Percentiles rank a stretch among this genome's conserved stretches.
phyloP scores from a whole-genome alignment of 1,139 yeast genomes.

The Zygosaccharomyces pseudobailii region DNA sequence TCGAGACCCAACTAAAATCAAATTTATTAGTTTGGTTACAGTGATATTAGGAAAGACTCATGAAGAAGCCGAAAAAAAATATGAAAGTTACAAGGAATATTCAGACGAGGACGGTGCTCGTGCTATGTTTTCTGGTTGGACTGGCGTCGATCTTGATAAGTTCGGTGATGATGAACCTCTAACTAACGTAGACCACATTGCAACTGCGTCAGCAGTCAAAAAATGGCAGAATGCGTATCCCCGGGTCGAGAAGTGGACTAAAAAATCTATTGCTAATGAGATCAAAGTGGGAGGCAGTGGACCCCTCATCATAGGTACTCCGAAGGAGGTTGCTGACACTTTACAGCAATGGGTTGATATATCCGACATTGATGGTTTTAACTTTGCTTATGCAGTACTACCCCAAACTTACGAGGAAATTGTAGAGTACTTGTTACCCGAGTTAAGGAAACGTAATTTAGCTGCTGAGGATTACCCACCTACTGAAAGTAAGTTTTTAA shows the following conservation, averaged over 20 bases:
- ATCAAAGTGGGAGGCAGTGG: slow-evolving; percentile 35
- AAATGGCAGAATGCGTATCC: slow-evolving; percentile 22
- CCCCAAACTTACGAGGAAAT: slow-evolving; percentile 38
- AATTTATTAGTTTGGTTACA: slow-evolving; percentile 29
- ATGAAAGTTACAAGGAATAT: slow-evolving; percentile 21
- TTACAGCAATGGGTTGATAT: slow-evolving; percentile 36
- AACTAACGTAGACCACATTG: slow-evolving; percentile 27
- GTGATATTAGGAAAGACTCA: slow-evolving; percentile 34
- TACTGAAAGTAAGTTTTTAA: slow-evolving; percentile 11
- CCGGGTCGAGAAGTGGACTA: slow-evolving; percentile 29
- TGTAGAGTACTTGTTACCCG: slow-evolving; percentile 37
- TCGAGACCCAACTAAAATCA: slow-evolving; percentile 32
- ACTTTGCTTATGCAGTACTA: slow-evolving; percentile 34
- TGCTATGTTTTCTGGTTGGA: slow-evolving; percentile 36
- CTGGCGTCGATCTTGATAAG: slow-evolving; percentile 33
- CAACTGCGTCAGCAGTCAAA: slow-evolving; percentile 31
- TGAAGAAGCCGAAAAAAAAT: slow-evolving; percentile 34
- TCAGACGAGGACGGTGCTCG: slow-evolving; percentile 33
- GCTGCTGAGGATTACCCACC: slow-evolving; percentile 36
- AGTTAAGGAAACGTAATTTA: slow-evolving; percentile 36
- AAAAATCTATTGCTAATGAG: slow-evolving; percentile 22
- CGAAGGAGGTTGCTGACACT: slow-evolving; percentile 33
- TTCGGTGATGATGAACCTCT: slow-evolving; percentile 35
- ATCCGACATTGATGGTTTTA: slow-evolving; percentile 38
- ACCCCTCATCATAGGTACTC: slow-evolving; percentile 33